Percentiles rank a stretch among this genome's conserved stretches.
These are phyloP conservation scores for Fusarium heterosporum DNA, from an alignment of 2,329 filamentous ascomycete species.

Conservation along the genomic window DNA sequence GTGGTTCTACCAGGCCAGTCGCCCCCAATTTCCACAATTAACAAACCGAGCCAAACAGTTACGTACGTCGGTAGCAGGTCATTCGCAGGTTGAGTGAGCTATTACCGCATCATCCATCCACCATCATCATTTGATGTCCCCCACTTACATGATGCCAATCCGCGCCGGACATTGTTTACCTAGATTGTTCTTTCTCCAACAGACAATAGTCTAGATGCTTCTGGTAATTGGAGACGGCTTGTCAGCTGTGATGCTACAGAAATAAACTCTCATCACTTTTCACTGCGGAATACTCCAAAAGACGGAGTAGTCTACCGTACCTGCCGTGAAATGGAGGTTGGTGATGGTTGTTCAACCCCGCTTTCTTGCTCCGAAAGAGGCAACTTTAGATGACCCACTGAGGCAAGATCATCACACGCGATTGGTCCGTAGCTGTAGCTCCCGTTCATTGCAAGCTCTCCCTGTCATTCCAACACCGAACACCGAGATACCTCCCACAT, in stretches of 20 bases:
- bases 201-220: neutral
- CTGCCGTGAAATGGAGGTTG: conserved; percentile 25
- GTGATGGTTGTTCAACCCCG: conserved; percentile 23
- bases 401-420: neutral
- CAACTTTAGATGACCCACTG: conserved; percentile 27
- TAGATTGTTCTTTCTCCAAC: conserved; percentile 25
- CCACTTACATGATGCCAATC: conserved; percentile 27
- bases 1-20: conserved; percentile 12
- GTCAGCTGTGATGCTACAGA: neutral
- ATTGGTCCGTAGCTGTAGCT: conserved; percentile 24
- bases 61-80: neutral
- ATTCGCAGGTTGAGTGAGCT: neutral
- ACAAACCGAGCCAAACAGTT: conserved; percentile 12
- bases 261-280: neutral
- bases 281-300: neutral
- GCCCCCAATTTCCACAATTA: conserved; percentile 18
- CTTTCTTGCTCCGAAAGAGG: conserved; percentile 27
- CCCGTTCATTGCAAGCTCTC: conserved; percentile 17
- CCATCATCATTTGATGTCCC: conserved; percentile 16
- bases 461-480: conserved; percentile 42
- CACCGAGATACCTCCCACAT: conserved; percentile 47
- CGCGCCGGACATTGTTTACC: conserved; percentile 21
- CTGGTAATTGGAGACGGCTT: conserved; percentile 21
- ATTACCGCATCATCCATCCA: conserved; percentile 30
- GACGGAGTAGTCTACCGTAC: conserved; percentile 30